Evolutionary conservation across 2,329 filamentous ascomycete species (phyloP).

Genomic region (Nothophaeocryptopus gaeumannii): DNA sequence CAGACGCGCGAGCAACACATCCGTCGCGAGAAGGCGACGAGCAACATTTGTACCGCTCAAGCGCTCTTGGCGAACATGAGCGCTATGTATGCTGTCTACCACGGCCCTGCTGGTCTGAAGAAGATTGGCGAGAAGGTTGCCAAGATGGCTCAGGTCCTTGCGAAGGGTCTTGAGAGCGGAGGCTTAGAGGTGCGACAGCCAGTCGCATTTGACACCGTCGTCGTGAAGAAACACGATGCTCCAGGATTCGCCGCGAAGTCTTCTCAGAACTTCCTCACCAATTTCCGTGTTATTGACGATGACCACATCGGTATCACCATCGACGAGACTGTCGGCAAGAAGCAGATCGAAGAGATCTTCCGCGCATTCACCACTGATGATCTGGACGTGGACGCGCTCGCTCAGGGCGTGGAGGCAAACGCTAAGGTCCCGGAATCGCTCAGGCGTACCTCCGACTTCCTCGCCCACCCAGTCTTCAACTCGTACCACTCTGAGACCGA

Average conservation of each 20-base stretch:
- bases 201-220: constrained; percentile 73
- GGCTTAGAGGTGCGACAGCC: constrained; percentile 48
- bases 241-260: constrained; percentile 50
- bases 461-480: constrained; percentile 94
- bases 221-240: constrained; percentile 55
- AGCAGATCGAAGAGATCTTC: constrained; percentile 58
- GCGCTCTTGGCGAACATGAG: constrained; percentile 93
- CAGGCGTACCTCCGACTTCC: constrained; percentile 68
- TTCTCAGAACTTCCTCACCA: constrained; percentile 54
- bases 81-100: constrained; percentile 90
- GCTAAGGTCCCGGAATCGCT: constrained; percentile 56
- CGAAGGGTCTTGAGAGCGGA: constrained; percentile 49
- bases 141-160: constrained; percentile 65
- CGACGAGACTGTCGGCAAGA: constrained; percentile 67
- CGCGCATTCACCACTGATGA: constrained; percentile 53
- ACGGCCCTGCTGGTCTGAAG: constrained; percentile 79
- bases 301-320: constrained; percentile 69
- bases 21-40: constrained; percentile 91
- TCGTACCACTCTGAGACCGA: constrained; percentile 93
- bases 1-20: constrained; percentile 97
- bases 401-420: constrained; percentile 29
- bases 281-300: constrained; percentile 61
- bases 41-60: constrained; percentile 95
- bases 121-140: constrained; percentile 77
- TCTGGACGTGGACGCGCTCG: constrained; percentile 34